phyloP scores from a whole-genome alignment of 495 filamentous ascomycete genomes.

The Pyrenula aspistea region DNA sequence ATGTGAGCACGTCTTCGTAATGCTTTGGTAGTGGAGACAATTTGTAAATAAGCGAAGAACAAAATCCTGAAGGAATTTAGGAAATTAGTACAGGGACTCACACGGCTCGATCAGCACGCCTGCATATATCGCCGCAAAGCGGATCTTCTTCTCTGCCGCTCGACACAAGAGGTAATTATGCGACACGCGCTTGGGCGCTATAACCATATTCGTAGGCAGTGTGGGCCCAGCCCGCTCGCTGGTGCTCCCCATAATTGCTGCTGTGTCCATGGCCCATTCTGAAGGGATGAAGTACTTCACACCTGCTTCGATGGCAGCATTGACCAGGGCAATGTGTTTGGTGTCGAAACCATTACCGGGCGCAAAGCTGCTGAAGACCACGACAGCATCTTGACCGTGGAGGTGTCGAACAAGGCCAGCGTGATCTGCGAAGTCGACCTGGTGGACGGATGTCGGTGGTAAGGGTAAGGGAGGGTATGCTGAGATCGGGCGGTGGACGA shows the following conservation, averaged over 20 bases:
- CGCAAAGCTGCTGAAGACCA: slow-evolving; percentile 17
- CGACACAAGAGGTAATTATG: not conserved
- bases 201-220: not conserved
- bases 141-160: not conserved
- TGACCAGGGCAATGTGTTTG: slow-evolving; percentile 29
- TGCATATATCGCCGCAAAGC: not conserved
- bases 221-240: not conserved
- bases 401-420: slow-evolving; percentile 15
- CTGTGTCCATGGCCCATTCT: slow-evolving; percentile 28
- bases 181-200: not conserved
- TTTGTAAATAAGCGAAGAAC: too few relatives aligned
- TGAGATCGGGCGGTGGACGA: slow-evolving; percentile 18
- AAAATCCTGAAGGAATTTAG: too few relatives aligned
- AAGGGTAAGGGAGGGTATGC: slow-evolving; percentile 3
- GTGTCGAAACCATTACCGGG: slow-evolving; percentile 6
- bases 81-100: not conserved
- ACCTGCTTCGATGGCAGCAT: slow-evolving; percentile 36
- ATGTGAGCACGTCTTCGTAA: not conserved
- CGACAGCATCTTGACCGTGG: slow-evolving; percentile 22
- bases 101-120: not conserved
- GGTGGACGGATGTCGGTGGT: slow-evolving; percentile 1
- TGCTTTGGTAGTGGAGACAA: too few relatives aligned
- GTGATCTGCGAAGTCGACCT: slow-evolving; percentile 14
- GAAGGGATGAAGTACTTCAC: slow-evolving; percentile 42
- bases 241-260: not conserved